Conservation (phyloP, 2,329 filamentous ascomycete genomes). For the Cercospora beticola region DNA sequence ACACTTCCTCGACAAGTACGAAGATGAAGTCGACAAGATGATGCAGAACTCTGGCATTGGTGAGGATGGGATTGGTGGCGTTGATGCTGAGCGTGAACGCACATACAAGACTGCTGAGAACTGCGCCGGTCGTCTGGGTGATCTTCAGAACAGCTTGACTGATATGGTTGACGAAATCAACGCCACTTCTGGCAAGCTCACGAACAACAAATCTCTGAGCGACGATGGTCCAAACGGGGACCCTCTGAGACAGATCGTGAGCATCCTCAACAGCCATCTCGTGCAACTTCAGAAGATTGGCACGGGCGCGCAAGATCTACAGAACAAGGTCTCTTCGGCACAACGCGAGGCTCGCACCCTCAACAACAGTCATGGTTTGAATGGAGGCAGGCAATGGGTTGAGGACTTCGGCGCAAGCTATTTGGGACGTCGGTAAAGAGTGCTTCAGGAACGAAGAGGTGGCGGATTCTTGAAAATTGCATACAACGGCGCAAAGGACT, state of each 20-base stretch:
- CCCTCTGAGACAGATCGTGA: constrained; percentile 90
- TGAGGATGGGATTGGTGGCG: constrained; percentile 63
- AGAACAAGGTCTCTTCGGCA: constrained; percentile 76
- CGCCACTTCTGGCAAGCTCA: constrained; percentile 80
- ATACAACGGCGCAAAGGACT: background rate
- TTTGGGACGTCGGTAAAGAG: constrained; percentile 10
- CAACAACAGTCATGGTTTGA: constrained; percentile 46
- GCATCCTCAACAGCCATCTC: constrained; percentile 90
- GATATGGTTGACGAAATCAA: constrained; percentile 99
- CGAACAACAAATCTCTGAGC: constrained; percentile 72
- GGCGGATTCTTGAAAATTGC: background rate
- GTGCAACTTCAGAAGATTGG: constrained; percentile 93
- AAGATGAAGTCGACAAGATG: constrained; percentile 86
- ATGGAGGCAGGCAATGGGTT: constrained; percentile 48
- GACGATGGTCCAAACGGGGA: constrained; percentile 48
- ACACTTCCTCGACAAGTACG: constrained; percentile 84
- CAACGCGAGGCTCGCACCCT: constrained; percentile 71
- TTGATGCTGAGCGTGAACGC: constrained; percentile 91
- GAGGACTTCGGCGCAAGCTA: constrained; percentile 14
- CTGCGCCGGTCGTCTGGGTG: constrained; percentile 82
- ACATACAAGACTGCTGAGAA: constrained; percentile 95
- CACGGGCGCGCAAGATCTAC: constrained; percentile 74
- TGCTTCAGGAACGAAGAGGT: background rate
- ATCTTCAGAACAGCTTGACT: constrained; percentile 86
- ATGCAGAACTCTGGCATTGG: constrained; percentile 68